phyloP scores from a whole-genome alignment of 1,139 yeast species.

The Scheffersomyces stambukii region DNA sequence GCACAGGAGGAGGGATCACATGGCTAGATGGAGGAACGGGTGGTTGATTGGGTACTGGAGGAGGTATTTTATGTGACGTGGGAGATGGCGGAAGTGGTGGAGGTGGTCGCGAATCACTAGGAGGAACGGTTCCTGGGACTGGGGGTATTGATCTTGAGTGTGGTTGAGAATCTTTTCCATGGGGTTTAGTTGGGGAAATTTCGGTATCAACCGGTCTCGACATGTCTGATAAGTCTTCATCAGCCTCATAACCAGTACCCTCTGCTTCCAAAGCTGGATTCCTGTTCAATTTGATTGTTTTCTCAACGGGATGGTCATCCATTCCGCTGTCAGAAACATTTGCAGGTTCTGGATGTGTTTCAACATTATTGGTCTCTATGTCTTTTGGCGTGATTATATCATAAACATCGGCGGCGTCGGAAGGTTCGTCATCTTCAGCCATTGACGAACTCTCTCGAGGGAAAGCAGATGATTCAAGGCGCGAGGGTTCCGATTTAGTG shows the following conservation, averaged over 20 bases:
- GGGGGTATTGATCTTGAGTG: background rate
- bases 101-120: conserved; percentile 11
- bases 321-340: conserved; percentile 17
- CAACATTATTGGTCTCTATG: conserved; percentile 2
- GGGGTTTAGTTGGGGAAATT: too few relatives aligned
- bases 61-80: conserved; percentile 4
- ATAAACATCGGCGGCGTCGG: conserved; percentile 13
- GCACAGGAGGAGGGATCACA: too few relatives aligned
- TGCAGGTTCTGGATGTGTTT: conserved; percentile 1
- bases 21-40: too few relatives aligned
- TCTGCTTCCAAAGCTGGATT: conserved; percentile 22
- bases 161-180: too few relatives aligned
- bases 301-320: conserved; percentile 10
- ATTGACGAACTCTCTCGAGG: conserved; percentile 23
- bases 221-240: conserved; percentile 38
- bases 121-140: conserved; percentile 1
- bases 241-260: conserved; percentile 43
- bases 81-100: conserved; percentile 17
- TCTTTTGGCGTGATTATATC: conserved; percentile 7
- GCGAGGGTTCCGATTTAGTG: conserved; percentile 5
- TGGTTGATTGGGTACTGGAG: conserved; percentile 14
- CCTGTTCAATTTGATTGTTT: conserved; percentile 10
- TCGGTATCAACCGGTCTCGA: conserved; percentile 12
- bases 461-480: background rate
- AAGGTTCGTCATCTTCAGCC: conserved; percentile 26